A percentile compares a stretch with the other conserved stretches of the same genome.
Evolutionary conservation across 805 yeast genomes (phyloP).

Genomic region (Ogataea pini): DNA sequence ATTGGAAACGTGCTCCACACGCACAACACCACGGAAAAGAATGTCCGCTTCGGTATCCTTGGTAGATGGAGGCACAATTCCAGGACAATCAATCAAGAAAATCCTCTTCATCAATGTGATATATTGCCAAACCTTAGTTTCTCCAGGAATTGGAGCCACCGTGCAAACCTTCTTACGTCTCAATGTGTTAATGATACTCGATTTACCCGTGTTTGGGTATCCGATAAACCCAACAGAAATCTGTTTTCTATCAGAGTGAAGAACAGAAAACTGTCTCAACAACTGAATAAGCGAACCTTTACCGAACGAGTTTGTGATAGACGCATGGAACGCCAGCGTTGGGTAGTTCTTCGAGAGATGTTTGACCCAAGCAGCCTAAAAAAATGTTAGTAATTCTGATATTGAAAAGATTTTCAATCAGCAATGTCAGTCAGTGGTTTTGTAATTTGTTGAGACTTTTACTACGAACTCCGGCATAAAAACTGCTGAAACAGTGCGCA

Average conservation of each 20-base stretch:
- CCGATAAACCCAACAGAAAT: conserved; percentile 97
- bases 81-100: conserved; percentile 96
- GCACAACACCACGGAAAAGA: conserved; percentile 92
- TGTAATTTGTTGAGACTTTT: conserved; percentile 69
- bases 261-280: conserved; percentile 85
- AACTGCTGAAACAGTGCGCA: conserved; percentile 28
- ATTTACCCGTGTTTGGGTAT: conserved; percentile 97
- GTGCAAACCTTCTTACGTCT: conserved; percentile 94
- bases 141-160: conserved; percentile 99
- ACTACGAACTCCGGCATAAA: conserved; percentile 70
- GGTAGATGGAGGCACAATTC: conserved; percentile 94
- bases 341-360: conserved; percentile 89
- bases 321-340: conserved; percentile 96
- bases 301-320: conserved; percentile 96
- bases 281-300: conserved; percentile 94
- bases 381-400: conserved; percentile 22
- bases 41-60: conserved; percentile 92
- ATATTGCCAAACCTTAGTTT: conserved; percentile 98
- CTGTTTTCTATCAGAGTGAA: conserved; percentile 92
- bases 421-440: conserved; percentile 12
- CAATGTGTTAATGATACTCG: conserved; percentile 90
- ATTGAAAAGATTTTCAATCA: too few species aligned
- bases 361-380: conserved; percentile 98
- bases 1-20: conserved; percentile 95
- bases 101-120: conserved; percentile 95